Evolutionary conservation across 306 rosid genomes (phyloP).

Genomic region (Comarum palustre): DNA sequence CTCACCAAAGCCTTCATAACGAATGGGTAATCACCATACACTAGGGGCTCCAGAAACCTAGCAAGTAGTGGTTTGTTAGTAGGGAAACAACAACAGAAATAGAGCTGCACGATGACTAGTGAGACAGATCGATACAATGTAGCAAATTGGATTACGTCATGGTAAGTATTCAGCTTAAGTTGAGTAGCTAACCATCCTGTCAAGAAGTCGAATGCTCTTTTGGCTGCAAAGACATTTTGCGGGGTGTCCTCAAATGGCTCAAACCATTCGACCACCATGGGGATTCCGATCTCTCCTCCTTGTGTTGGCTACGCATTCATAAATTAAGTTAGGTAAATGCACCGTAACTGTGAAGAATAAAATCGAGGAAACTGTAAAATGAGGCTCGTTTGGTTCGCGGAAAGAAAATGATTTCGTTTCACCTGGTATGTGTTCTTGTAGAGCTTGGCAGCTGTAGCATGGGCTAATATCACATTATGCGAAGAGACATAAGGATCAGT

Average conservation of each 20-base stretch:
- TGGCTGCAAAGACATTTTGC: neutral
- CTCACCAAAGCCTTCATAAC: neutral
- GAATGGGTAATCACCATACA: slow-evolving; percentile 6
- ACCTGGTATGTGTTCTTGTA: slow-evolving; percentile 4
- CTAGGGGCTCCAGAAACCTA: slow-evolving; percentile 14
- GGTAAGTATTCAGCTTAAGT: neutral
- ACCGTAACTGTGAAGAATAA: neutral
- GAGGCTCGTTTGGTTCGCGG: neutral
- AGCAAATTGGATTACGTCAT: neutral
- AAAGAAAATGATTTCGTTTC: neutral
- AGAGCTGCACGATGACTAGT: neutral
- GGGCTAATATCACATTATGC: neutral
- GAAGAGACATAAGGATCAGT: neutral
- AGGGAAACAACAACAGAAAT: neutral
- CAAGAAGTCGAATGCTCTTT: neutral
- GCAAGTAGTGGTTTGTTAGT: neutral
- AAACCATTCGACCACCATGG: neutral
- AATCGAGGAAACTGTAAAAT: neutral
- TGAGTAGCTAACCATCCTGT: neutral
- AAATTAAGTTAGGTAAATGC: neutral
- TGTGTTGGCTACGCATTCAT: neutral
- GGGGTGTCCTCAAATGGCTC: neutral
- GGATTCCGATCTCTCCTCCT: slow-evolving; percentile 14
- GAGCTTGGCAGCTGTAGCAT: slow-evolving; percentile 6
- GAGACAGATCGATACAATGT: neutral